A percentile compares a stretch with the other conserved stretches of the same genome.
Conservation (phyloP, 768 basidiomycete genomes). For the Agaricus blazei region DNA sequence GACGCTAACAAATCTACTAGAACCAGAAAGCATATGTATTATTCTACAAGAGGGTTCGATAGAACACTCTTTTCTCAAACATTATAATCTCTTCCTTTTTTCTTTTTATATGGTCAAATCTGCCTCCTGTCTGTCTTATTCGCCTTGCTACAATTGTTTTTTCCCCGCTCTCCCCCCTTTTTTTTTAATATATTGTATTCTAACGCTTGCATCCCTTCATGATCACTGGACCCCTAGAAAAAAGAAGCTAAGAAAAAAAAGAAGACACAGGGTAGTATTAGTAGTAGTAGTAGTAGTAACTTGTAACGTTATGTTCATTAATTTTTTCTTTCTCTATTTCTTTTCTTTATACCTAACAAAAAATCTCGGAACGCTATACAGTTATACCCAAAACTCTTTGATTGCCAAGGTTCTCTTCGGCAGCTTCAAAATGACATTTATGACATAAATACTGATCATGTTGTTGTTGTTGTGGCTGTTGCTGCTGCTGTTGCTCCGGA, state of each 20-base stretch:
- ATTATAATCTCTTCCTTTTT: not conserved
- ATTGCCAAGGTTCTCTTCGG: conserved; percentile 19
- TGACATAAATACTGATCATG: conserved; percentile 36
- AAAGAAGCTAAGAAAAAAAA: no score
- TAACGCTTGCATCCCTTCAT: not conserved
- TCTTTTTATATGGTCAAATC: not conserved
- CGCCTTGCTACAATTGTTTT: not conserved
- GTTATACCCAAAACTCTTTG: conserved; percentile 28
- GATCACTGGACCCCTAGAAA: not conserved
- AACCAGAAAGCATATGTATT: conserved; percentile 71
- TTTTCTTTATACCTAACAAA: no score
- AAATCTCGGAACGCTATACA: conserved; percentile 21
- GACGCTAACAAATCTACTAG: conserved; percentile 16
- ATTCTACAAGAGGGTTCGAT: conserved; percentile 68
- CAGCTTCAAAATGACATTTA: conserved; percentile 37
- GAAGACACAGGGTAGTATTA: no score
- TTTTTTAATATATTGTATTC: not conserved
- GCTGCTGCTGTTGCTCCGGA: conserved; percentile 1
- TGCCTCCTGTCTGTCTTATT: conserved; percentile 5
- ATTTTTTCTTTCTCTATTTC: not conserved
- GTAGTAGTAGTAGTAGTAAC: not conserved
- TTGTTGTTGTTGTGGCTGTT: no score
- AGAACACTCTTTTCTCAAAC: conserved; percentile 21
- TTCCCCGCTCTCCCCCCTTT: not conserved
- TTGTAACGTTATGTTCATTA: conserved; percentile 13